phyloP scores from a whole-genome alignment of 441 rosid species.

The Daphne laureola region DNA sequence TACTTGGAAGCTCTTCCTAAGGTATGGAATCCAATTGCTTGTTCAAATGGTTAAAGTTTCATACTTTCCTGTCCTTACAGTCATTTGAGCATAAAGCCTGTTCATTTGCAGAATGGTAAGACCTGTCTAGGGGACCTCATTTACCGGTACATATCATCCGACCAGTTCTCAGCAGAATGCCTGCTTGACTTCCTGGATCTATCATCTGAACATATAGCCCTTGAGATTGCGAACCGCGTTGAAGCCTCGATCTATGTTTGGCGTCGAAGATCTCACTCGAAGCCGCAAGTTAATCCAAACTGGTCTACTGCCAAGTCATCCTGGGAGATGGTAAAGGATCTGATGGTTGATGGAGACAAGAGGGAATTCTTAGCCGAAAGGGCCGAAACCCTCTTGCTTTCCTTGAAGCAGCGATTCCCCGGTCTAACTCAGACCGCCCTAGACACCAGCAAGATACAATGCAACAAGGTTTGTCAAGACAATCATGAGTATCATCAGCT shows the following conservation, averaged over 20 bases:
- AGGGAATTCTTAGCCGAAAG: slow-evolving; percentile 59
- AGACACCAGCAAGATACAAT: slow-evolving; percentile 67
- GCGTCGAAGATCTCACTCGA: slow-evolving; percentile 46
- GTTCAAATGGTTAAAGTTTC: too few relatives aligned
- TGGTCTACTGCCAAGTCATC: slow-evolving; percentile 44
- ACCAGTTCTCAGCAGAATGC: slow-evolving; percentile 52
- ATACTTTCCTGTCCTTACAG: too few relatives aligned
- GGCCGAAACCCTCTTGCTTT: slow-evolving; percentile 56
- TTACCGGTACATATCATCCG: slow-evolving; percentile 47
- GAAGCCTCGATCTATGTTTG: slow-evolving; percentile 64
- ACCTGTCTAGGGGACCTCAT: slow-evolving; percentile 55
- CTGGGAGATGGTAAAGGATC: slow-evolving; percentile 62
- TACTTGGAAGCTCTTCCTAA: slow-evolving; percentile 63
- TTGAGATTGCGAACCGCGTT: slow-evolving; percentile 59
- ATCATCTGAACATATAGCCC: slow-evolving; percentile 54
- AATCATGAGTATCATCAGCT: neutral
- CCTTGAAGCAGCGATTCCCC: slow-evolving; percentile 69
- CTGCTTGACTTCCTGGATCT: slow-evolving; percentile 62
- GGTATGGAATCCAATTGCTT: slow-evolving; percentile 19
- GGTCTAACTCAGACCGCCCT: slow-evolving; percentile 55
- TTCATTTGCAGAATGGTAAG: slow-evolving; percentile 49
- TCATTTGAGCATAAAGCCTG: neutral
- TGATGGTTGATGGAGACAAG: slow-evolving; percentile 54
- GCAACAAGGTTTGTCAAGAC: slow-evolving; percentile 38
- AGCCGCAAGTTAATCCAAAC: slow-evolving; percentile 30